phyloP scores from a whole-genome alignment of 1,139 yeast species.

The Yamadazyma aaseri region DNA sequence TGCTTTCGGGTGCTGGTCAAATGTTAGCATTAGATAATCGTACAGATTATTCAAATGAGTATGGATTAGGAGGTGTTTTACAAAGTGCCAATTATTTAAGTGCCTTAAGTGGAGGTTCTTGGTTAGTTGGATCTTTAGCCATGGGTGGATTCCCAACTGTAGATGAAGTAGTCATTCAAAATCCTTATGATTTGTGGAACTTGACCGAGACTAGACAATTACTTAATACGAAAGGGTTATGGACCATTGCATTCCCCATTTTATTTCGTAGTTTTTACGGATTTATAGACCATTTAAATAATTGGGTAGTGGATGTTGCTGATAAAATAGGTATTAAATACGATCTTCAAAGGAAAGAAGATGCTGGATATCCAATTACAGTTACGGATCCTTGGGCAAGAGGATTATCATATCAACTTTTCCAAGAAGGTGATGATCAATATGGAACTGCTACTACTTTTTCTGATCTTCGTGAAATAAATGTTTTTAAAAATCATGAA shows the following conservation, averaged over 20 bases:
- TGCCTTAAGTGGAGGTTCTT: constrained; percentile 42
- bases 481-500: constrained; percentile 29
- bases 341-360: constrained; percentile 28
- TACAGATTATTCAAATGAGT: constrained; percentile 47
- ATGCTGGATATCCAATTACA: constrained; percentile 33
- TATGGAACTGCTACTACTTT: constrained; percentile 28
- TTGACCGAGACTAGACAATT: constrained; percentile 29
- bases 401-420: constrained; percentile 39
- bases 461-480: constrained; percentile 31
- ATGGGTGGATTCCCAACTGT: constrained; percentile 36
- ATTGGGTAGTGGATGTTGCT: constrained; percentile 25
- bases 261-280: constrained; percentile 21
- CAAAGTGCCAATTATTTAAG: constrained; percentile 38
- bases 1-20: constrained; percentile 88
- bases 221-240: constrained; percentile 23
- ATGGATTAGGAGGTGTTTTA: constrained; percentile 35
- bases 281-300: constrained; percentile 29
- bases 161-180: constrained; percentile 31
- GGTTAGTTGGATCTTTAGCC: constrained; percentile 36
- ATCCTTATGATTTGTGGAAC: constrained; percentile 38
- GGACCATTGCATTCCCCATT: constrained; percentile 24
- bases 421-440: constrained; percentile 25
- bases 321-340: constrained; percentile 24
- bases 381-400: constrained; percentile 41
- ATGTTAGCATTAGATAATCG: constrained; percentile 77